Conservation (phyloP, 1,139 yeast species). For the Scheffersomyces insectosa region DNA sequence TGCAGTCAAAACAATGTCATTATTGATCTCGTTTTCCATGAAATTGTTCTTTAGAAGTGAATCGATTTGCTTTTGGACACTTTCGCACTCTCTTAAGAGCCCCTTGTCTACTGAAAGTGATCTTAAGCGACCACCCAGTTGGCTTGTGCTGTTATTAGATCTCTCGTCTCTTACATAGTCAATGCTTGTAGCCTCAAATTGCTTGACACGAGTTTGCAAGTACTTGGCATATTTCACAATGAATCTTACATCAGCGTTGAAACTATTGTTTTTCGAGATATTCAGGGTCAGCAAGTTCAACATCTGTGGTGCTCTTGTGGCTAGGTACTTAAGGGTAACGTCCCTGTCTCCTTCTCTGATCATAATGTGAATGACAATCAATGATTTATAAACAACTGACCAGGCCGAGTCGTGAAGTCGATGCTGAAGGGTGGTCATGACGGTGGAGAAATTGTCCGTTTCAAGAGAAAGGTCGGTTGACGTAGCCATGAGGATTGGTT, state of each 20-base stretch:
- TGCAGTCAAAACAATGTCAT: constrained; percentile 80
- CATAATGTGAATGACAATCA: constrained; percentile 86
- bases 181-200: constrained; percentile 60
- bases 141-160: constrained; percentile 44
- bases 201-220: constrained; percentile 66
- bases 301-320: constrained; percentile 54
- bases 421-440: constrained; percentile 61
- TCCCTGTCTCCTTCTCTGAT: constrained; percentile 85
- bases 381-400: constrained; percentile 85
- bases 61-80: constrained; percentile 80
- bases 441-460: constrained; percentile 62
- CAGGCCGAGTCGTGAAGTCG: constrained; percentile 80
- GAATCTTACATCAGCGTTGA: constrained; percentile 58
- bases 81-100: constrained; percentile 76
- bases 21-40: constrained; percentile 71
- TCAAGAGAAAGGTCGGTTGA: constrained; percentile 38
- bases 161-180: constrained; percentile 81
- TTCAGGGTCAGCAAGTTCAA: constrained; percentile 47
- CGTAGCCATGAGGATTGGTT: constrained; percentile 86
- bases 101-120: constrained; percentile 75
- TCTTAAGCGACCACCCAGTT: constrained; percentile 67
- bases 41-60: constrained; percentile 74
- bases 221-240: constrained; percentile 73
- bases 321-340: constrained; percentile 65
- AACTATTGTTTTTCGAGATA: constrained; percentile 31